Percentiles rank a stretch among this genome's conserved stretches.
Conservation (phyloP, 139 green algal species). For the Parachlorella kessleri region DNA sequence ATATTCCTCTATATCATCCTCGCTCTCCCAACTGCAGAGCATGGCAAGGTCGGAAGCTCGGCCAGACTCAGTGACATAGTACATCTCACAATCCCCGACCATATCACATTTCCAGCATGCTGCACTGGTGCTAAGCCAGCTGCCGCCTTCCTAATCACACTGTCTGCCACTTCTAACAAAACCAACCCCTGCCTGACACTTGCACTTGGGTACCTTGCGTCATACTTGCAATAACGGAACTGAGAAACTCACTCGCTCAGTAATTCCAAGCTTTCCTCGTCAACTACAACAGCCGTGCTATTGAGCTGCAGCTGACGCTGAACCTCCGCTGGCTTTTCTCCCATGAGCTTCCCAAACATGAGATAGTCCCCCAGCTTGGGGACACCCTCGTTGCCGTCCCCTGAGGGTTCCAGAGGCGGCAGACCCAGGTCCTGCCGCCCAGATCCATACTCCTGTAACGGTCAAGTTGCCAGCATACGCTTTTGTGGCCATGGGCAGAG, state of each 20-base stretch:
- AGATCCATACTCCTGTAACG: constrained; percentile 42
- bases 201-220: no score
- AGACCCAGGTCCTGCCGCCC: constrained; percentile 8
- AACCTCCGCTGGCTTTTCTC: constrained; percentile 19
- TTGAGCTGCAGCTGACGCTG: constrained; percentile 22
- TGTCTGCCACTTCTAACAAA: no score
- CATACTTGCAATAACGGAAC: no score
- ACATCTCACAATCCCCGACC: no score
- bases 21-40: constrained; percentile 16
- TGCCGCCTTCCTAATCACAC: no score
- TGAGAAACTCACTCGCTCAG: not conserved
- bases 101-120: no score
- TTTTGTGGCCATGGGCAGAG: no score
- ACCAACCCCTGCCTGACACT: no score
- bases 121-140: no score
- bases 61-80: no score
- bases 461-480: no score
- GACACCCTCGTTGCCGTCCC: not conserved
- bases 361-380: constrained; percentile 22
- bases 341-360: constrained; percentile 39
- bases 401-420: not conserved
- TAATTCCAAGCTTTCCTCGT: constrained; percentile 13
- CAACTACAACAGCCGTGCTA: constrained; percentile 3
- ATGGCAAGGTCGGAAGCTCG: no score
- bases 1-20: constrained; percentile 29